These are phyloP conservation scores for Sphaerostilbella broomeana DNA, from an alignment of 2,329 filamentous ascomycete species.

Conservation along the genomic window DNA sequence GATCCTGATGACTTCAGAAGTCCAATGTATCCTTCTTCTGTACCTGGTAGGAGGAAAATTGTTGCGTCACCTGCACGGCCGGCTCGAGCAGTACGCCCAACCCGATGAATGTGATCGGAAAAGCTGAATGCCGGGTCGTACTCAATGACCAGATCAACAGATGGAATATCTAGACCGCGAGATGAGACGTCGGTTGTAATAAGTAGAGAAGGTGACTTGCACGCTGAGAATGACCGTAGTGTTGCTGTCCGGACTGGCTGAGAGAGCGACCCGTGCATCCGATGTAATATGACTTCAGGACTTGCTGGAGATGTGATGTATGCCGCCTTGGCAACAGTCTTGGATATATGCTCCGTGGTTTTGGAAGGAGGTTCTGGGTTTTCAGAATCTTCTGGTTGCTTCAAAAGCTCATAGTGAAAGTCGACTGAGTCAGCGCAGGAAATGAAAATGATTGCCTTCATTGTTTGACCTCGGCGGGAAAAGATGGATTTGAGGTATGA, in stretches of 20 bases:
- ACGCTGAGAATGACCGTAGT: conserved; percentile 69
- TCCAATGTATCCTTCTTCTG: conserved; percentile 84
- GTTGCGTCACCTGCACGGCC: conserved; percentile 80
- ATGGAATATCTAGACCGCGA: conserved; percentile 88
- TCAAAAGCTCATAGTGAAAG: conserved; percentile 86
- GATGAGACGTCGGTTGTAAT: conserved; percentile 95
- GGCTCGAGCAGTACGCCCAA: conserved; percentile 89
- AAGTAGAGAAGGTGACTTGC: conserved; percentile 69
- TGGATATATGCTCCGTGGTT: conserved; percentile 35
- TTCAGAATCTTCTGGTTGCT: conserved; percentile 29
- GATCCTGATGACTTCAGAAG: conserved; percentile 52
- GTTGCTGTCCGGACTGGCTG: conserved; percentile 85
- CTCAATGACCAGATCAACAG: conserved; percentile 90
- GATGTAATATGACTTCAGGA: conserved; percentile 65
- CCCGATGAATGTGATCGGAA: conserved; percentile 88
- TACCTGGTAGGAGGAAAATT: conserved; percentile 84
- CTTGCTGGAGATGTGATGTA: conserved; percentile 72
- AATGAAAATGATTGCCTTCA: conserved; percentile 96
- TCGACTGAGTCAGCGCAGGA: conserved; percentile 96
- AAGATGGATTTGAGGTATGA: conserved; percentile 83
- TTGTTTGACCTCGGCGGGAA: conserved; percentile 78
- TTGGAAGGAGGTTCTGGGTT: conserved; percentile 24
- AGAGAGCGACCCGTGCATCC: conserved; percentile 84
- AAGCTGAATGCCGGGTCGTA: conserved; percentile 93
- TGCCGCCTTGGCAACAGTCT: conserved; percentile 62